phyloP scores from a whole-genome alignment of 148 eudicot species.

The Camellia sinensis region DNA sequence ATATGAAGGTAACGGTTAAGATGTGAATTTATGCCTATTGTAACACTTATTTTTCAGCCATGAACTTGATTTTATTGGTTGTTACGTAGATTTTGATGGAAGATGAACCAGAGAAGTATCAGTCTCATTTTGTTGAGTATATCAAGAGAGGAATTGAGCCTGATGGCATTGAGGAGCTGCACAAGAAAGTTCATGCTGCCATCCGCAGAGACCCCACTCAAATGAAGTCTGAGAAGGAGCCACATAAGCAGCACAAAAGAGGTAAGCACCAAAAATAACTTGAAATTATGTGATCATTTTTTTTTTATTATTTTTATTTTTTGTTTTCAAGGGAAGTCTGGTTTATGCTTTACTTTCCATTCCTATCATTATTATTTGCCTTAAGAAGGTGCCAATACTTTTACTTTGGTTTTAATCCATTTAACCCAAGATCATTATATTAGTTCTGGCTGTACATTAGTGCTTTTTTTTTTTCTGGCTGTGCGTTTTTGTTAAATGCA shows the following conservation, averaged over 20 bases:
- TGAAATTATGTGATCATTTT: background rate
- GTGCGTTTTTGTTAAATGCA: background rate
- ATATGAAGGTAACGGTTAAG: slow-evolving; percentile 53
- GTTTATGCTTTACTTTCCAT: background rate
- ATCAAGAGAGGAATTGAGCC: slow-evolving; percentile 57
- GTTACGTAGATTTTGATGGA: slow-evolving; percentile 51
- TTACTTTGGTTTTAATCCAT: background rate
- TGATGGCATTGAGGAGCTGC: slow-evolving; percentile 58
- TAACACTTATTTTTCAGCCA: background rate
- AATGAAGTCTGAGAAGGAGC: slow-evolving; percentile 57
- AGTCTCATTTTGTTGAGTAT: slow-evolving; percentile 65
- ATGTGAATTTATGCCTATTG: background rate
- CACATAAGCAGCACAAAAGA: slow-evolving; percentile 69
- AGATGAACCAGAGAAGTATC: slow-evolving; percentile 92
- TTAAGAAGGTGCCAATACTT: background rate
- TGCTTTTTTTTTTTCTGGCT: too few species aligned
- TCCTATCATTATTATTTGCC: background rate
- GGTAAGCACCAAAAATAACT: slow-evolving; percentile 28
- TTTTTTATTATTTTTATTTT: too few species aligned
- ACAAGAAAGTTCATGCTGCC: slow-evolving; percentile 85
- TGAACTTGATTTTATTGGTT: background rate
- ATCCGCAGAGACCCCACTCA: slow-evolving; percentile 66
- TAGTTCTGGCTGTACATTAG: background rate
- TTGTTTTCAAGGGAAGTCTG: background rate
- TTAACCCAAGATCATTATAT: background rate